These are phyloP conservation scores for Peronospora tabacina DNA, from an alignment of 352 stramenopile species.

Conservation along the genomic window DNA sequence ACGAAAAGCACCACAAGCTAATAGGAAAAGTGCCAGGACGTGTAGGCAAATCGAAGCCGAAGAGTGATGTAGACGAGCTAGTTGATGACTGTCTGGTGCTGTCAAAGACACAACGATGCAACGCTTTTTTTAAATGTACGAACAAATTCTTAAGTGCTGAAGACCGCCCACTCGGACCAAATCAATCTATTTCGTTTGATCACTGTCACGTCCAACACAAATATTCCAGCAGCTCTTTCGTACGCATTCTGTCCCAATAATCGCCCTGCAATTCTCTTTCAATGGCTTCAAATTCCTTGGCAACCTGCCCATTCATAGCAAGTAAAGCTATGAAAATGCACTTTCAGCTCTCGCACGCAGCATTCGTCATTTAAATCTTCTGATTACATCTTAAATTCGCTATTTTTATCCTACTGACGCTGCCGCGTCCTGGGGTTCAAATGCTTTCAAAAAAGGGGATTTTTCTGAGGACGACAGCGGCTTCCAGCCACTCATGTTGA, in stretches of 20 bases:
- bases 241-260: conserved; percentile 38
- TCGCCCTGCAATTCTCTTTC: conserved; percentile 73
- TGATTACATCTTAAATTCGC: too few relatives aligned
- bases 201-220: conserved; percentile 64
- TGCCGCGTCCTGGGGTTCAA: conserved; percentile 4
- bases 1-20: conserved; percentile 1
- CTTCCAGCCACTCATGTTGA: conserved; percentile 20
- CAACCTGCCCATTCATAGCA: conserved; percentile 78
- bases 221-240: too few relatives aligned
- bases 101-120: conserved; percentile 48
- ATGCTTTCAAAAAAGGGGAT: neutral
- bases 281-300: conserved; percentile 81
- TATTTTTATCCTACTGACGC: conserved; percentile 22
- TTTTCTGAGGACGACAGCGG: conserved; percentile 23
- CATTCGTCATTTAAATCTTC: too few relatives aligned
- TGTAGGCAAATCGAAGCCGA: conserved; percentile 22
- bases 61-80: conserved; percentile 30
- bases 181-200: conserved; percentile 57
- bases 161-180: conserved; percentile 59
- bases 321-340: conserved; percentile 93
- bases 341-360: conserved; percentile 89
- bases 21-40: conserved; percentile 6
- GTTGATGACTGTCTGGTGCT: conserved; percentile 56
- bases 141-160: conserved; percentile 69
- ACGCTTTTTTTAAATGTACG: conserved; percentile 40